These are phyloP conservation scores for Pontederia paniculata DNA, from an alignment of 176 grass and related monocot genomes.

Conservation along the genomic window DNA sequence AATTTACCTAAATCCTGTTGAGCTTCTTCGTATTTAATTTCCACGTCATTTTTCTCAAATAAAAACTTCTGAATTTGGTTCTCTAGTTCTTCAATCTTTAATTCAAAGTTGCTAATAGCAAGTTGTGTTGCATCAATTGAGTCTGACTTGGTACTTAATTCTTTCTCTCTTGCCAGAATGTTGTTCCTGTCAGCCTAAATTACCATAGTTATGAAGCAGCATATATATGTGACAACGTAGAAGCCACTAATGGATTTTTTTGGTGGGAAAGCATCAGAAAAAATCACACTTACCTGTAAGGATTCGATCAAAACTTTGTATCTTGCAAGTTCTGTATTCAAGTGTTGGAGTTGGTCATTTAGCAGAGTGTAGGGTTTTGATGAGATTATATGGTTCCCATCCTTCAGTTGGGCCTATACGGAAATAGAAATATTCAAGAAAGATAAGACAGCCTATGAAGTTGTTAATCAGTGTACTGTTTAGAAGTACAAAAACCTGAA, in stretches of 20 bases:
- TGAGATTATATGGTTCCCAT: constrained; percentile 57
- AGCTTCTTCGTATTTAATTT: constrained; percentile 81
- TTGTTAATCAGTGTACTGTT: too few species aligned
- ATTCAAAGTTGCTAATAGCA: constrained; percentile 55
- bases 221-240: constrained; percentile 1
- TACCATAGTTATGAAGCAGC: neutral
- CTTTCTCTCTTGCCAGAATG: constrained; percentile 58
- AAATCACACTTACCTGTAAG: constrained; percentile 50
- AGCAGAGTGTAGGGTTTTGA: constrained; percentile 67
- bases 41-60: constrained; percentile 73
- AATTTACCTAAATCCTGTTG: constrained; percentile 82
- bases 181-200: constrained; percentile 60
- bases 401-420: constrained; percentile 68
- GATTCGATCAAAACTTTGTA: constrained; percentile 58
- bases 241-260: neutral
- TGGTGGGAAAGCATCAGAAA: constrained; percentile 12
- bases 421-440: constrained; percentile 8
- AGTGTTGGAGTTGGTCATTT: constrained; percentile 58
- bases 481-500: constrained; percentile 52
- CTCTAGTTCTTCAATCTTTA: constrained; percentile 69
- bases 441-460: neutral
- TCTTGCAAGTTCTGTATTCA: constrained; percentile 65
- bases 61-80: constrained; percentile 50
- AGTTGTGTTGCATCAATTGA: constrained; percentile 43
- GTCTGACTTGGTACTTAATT: constrained; percentile 60